phyloP scores from a whole-genome alignment of 2,329 filamentous ascomycete species.

The Beauveria pseudobassiana region DNA sequence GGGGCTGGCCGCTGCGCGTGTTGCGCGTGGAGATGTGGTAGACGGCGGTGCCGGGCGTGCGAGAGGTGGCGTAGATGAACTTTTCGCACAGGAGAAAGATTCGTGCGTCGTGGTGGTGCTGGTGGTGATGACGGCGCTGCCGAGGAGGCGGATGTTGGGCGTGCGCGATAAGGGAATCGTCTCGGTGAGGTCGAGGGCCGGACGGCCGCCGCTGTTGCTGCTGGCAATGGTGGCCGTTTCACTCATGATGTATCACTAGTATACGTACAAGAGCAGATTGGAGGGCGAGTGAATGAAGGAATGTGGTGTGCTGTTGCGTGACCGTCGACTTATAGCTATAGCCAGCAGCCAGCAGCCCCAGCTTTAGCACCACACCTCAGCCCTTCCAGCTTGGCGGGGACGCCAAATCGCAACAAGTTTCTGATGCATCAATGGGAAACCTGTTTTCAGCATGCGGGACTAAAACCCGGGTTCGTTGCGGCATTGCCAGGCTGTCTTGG shows the following conservation, averaged over 20 bases:
- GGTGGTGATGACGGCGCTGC: not conserved
- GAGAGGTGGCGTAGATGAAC: not conserved
- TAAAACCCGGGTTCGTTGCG: too few relatives aligned
- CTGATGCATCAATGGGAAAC: too few relatives aligned
- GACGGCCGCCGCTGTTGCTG: not conserved
- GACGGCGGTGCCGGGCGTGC: not conserved
- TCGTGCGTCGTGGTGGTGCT: not conserved
- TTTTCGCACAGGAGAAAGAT: not conserved
- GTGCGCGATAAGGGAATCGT: not conserved
- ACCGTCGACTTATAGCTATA: too few relatives aligned
- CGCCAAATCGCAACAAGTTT: too few relatives aligned
- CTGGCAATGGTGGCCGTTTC: slow-evolving; percentile 3
- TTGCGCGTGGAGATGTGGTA: slow-evolving; percentile 7
- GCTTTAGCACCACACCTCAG: too few relatives aligned
- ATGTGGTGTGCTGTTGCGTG: not conserved
- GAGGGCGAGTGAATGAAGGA: not conserved
- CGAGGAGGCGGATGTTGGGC: not conserved
- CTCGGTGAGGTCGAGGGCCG: not conserved
- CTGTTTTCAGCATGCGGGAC: not conserved
- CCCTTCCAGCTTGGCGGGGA: too few relatives aligned
- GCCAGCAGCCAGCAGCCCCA: too few relatives aligned
- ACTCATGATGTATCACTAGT: not conserved
- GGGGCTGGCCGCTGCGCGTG: slow-evolving; percentile 4
- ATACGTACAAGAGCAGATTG: not conserved
- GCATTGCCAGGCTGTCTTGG: not conserved